Evolutionary conservation across 192 early-diverging fungal genomes (phyloP).

Genomic region (Geranomyces michiganensis): DNA sequence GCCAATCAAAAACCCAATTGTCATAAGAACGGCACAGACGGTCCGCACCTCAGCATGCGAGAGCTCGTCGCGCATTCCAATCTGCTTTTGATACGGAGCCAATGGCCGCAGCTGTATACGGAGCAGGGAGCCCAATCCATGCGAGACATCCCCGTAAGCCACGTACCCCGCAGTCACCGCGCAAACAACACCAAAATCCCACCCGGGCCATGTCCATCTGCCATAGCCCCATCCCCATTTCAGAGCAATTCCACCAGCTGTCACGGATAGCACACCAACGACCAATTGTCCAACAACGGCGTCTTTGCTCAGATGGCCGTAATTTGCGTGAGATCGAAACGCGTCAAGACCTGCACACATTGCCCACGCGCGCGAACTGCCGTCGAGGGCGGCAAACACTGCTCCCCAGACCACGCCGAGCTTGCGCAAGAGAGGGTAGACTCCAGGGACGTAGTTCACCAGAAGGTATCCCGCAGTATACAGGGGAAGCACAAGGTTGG

Average conservation of each 20-base stretch:
- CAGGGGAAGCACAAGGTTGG: conserved; percentile 34
- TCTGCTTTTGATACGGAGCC: background rate
- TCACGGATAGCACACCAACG: conserved; percentile 33
- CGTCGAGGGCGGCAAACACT: conserved; percentile 35
- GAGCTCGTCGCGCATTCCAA: conserved; percentile 3
- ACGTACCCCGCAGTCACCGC: conserved; percentile 13
- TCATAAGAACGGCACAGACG: conserved; percentile 9
- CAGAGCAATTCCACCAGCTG: conserved; percentile 39
- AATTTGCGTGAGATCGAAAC: conserved; percentile 12
- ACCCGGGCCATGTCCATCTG: conserved; percentile 36
- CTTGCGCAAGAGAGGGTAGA: conserved; percentile 29
- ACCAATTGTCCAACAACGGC: conserved; percentile 33
- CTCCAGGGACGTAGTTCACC: conserved; percentile 33
- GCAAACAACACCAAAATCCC: conserved; percentile 36
- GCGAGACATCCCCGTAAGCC: background rate
- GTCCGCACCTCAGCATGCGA: conserved; percentile 13
- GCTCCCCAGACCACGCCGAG: conserved; percentile 15
- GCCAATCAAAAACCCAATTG: conserved; percentile 10
- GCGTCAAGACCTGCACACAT: conserved; percentile 15
- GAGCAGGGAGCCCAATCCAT: background rate
- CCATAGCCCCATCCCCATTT: conserved; percentile 23
- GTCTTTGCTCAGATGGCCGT: conserved; percentile 7
- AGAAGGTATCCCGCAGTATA: conserved; percentile 41
- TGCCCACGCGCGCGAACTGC: conserved; percentile 31
- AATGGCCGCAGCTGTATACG: background rate